Base-by-base conservation (phyloP, 805 yeast species). In the Vanderwaltozyma tropicalis region DNA sequence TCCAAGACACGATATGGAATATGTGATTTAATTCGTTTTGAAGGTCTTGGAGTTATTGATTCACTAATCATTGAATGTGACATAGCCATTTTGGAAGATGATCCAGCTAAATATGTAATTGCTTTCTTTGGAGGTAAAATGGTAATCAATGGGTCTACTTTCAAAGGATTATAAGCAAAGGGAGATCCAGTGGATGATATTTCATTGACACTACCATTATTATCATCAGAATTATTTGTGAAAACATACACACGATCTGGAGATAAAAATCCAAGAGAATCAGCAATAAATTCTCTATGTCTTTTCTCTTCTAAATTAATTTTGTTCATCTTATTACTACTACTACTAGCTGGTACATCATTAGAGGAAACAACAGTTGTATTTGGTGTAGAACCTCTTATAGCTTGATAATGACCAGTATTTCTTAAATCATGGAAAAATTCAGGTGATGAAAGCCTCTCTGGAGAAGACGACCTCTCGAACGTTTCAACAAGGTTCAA, bases 1-100 rank as follows among this genome's bases (percentile, higher is more conserved):
- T 74, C 80, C 15, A 78, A 55, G 0, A 76, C 75, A 42, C 71
- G 65, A 44, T 58, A 72, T 0, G 79, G 73, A 15, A 60, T 58
- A 18, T 62, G 66, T 2, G 68, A 52, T 37, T 57, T 59, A 7
- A 62, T 43, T 25, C 52, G 48, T 34, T 54, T 55, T 38, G 51
- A 49, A 8, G 48, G 53, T 38, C 52, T 46, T 19, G 37, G 36
- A 8, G 27, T 11, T 3, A 26, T 18, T 4, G 5, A 7, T 5
- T 29, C 13, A 5, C 26, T 15, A 4, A 20, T 17, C 13, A 35
- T 22, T 31, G 28, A 32, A 45, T 42, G 26, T 36, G 38, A 39
- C 40, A 32, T 32, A 19, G 32, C 30, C 29, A 35, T 43, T 20
- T 31, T 42, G 13, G 37, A 39, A 9, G 35, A 41, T 11, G 37